Conservation (phyloP, 2,329 filamentous ascomycete genomes). For the Fusarium piperis region DNA sequence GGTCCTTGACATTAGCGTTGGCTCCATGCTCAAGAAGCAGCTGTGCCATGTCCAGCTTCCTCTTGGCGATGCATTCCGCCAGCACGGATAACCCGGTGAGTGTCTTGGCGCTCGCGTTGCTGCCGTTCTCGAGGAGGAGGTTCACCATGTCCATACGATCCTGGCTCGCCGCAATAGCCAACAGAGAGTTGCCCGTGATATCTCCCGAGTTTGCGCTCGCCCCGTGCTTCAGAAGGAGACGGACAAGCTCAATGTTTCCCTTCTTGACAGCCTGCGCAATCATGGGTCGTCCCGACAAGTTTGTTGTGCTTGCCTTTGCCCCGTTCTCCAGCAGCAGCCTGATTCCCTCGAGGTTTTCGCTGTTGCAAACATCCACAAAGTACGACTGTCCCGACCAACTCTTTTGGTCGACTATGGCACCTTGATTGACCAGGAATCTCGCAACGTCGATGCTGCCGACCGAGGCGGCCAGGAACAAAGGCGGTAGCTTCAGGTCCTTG, state of each 20-base stretch:
- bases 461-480: conserved; percentile 47
- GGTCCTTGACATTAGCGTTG: conserved; percentile 45
- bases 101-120: conserved; percentile 43
- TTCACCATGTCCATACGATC: conserved; percentile 44
- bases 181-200: conserved; percentile 43
- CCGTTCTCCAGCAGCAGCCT: conserved; percentile 45
- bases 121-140: conserved; percentile 49
- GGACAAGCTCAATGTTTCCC: conserved; percentile 40
- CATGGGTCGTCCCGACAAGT: conserved; percentile 39
- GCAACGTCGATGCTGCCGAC: conserved; percentile 43
- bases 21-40: conserved; percentile 49
- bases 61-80: conserved; percentile 45
- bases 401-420: conserved; percentile 45
- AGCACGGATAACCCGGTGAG: conserved; percentile 47
- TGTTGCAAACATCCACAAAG: conserved; percentile 43
- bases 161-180: conserved; percentile 43
- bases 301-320: conserved; percentile 42
- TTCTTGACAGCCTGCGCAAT: conserved; percentile 44
- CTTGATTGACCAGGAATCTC: conserved; percentile 42
- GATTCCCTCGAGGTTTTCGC: conserved; percentile 40
- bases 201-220: conserved; percentile 47
- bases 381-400: conserved; percentile 44
- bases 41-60: conserved; percentile 45
- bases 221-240: conserved; percentile 47
- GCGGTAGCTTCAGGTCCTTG: conserved; percentile 42